Percentiles rank a stretch among this genome's conserved stretches.
Evolutionary conservation across 2,329 filamentous ascomycete genomes (phyloP).

Genomic region (Eurotiales sp.): DNA sequence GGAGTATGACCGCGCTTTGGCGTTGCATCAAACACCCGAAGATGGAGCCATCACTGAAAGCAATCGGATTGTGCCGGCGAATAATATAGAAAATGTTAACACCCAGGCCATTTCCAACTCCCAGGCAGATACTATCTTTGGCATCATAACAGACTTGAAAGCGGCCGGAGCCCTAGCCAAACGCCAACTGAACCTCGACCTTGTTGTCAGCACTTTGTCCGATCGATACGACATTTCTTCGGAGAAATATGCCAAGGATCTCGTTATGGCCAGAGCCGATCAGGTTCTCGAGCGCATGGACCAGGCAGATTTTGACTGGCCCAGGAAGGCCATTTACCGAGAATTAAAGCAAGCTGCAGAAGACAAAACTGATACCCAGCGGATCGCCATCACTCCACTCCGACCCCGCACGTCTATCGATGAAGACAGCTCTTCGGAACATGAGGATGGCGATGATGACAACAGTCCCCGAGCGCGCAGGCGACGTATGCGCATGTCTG

Average conservation of each 20-base stretch:
- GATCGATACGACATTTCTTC: slow-evolving; percentile 32
- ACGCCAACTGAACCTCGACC: slow-evolving; percentile 36
- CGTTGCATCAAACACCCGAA: slow-evolving; percentile 22
- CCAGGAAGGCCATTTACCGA: slow-evolving; percentile 39
- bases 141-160: slow-evolving; percentile 36
- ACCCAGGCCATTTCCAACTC: slow-evolving; percentile 25
- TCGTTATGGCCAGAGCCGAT: slow-evolving; percentile 32
- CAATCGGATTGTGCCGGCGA: slow-evolving; percentile 19
- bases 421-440: slow-evolving; percentile 26
- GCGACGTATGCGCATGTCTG: slow-evolving; percentile 39
- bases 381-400: slow-evolving; percentile 31
- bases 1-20: slow-evolving; percentile 29
- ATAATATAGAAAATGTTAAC: slow-evolving; percentile 23
- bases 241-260: slow-evolving; percentile 33
- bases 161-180: slow-evolving; percentile 39
- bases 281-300: slow-evolving; percentile 35
- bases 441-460: slow-evolving; percentile 10
- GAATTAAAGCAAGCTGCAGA: slow-evolving; percentile 35
- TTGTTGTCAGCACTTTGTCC: slow-evolving; percentile 28
- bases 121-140: slow-evolving; percentile 36
- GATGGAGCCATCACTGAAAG: slow-evolving; percentile 17
- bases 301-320: slow-evolving; percentile 36
- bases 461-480: slow-evolving; percentile 23
- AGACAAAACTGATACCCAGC: slow-evolving; percentile 21
- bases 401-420: slow-evolving; percentile 23